Conservation (phyloP, 2,329 filamentous ascomycete species). For the Epichloe sp. region DNA sequence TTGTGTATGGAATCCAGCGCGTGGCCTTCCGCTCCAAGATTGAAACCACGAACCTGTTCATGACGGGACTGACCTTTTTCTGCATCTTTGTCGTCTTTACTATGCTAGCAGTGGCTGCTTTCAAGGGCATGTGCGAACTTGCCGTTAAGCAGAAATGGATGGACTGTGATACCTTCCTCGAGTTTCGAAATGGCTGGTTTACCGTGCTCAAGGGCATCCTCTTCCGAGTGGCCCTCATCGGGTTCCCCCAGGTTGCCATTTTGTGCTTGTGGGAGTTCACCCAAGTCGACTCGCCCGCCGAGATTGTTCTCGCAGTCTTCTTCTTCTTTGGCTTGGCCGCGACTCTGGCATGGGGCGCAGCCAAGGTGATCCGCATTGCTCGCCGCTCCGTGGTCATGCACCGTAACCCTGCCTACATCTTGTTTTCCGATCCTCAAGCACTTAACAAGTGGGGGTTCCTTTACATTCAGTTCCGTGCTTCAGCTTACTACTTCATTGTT, state of each 20-base stretch:
- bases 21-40: slow-evolving; percentile 67
- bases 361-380: slow-evolving; percentile 80
- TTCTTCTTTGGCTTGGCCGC: slow-evolving; percentile 71
- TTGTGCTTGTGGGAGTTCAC: slow-evolving; percentile 93
- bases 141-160: slow-evolving; percentile 64
- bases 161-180: slow-evolving; percentile 73
- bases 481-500: slow-evolving; percentile 89
- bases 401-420: slow-evolving; percentile 92
- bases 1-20: slow-evolving; percentile 73
- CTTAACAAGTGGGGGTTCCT: slow-evolving; percentile 98
- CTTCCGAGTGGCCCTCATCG: slow-evolving; percentile 80
- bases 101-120: slow-evolving; percentile 56
- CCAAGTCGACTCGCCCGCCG: slow-evolving; percentile 67
- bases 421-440: slow-evolving; percentile 87
- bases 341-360: slow-evolving; percentile 73
- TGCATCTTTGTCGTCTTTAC: slow-evolving; percentile 69
- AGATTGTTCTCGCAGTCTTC: slow-evolving; percentile 77
- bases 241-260: slow-evolving; percentile 76
- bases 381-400: slow-evolving; percentile 82
- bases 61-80: slow-evolving; percentile 85
- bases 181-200: slow-evolving; percentile 90
- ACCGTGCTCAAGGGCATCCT: slow-evolving; percentile 88
- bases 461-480: slow-evolving; percentile 92
- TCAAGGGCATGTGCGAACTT: slow-evolving; percentile 71
- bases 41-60: slow-evolving; percentile 83